Evolutionary conservation across 352 stramenopile genomes (phyloP), one percentile per base, ranked within the genome.

Genomic region (Phytophthora uliginosa): DNA sequence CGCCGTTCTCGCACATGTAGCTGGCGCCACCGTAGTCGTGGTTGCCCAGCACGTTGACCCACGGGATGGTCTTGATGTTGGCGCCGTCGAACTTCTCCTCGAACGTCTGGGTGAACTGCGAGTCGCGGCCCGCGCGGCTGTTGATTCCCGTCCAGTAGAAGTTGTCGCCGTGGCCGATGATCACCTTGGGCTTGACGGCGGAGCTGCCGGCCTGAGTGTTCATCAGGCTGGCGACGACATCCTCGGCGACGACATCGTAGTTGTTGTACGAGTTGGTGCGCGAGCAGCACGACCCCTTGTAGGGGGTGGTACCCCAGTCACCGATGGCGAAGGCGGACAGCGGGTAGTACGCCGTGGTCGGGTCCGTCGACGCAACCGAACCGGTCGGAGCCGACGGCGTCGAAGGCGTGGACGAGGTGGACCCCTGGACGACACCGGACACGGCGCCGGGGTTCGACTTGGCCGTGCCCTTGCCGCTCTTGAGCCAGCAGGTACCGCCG

Each of bases 1-100:
- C 17, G 18, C 6, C 18, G 42, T 50, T 50, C 17, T 50, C 18
- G 13, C 50, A 56, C 12, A 56, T n/a, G 50, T 38, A 56, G 50
- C 26, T 31, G 24, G 50, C 13, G 7, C 50, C 50, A 56, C 50
- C 50, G 50, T 56, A 56, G 50, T 56, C 50, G 50, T 56, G 50
- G 50, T 56, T 56, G 50, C 50, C 42, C 42, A 50, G 42, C 42
- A 50, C 42, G 42, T 50, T 50, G 42, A 50, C 42, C 42, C 42
- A 50, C 42, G 42, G 42, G 42, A 50, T 50, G 18, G 42, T 50
- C 42, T 50, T 50, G 42, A 50, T 50, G 42, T 50, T 50, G 42
- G 42, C 42, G 18, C 42, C 42, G 42, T 50, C 42, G 42, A 50
- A 50, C 42, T 50, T 50, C 42, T 50, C 42, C 42, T 50, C 42